Percentiles rank a stretch among this genome's conserved stretches.
These are phyloP conservation scores for Paxillus rubicundulus DNA, from an alignment of 768 basidiomycete species.

Conservation along the genomic window DNA sequence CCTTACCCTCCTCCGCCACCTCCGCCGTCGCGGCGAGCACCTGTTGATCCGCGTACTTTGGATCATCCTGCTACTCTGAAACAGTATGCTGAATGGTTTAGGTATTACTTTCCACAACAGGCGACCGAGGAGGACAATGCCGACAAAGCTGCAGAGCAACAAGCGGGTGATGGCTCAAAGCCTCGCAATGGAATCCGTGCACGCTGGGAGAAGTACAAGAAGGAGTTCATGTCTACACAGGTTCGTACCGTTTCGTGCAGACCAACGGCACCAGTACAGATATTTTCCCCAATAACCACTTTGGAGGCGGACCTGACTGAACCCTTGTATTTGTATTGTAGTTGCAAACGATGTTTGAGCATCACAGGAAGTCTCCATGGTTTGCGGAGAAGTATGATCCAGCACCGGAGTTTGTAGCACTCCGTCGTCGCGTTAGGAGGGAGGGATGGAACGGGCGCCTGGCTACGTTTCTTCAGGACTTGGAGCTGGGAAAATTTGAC, in stretches of 20 bases:
- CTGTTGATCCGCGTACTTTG: constrained; percentile 76
- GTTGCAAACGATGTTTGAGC: constrained; percentile 95
- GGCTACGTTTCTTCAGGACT: constrained; percentile 70
- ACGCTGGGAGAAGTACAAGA: constrained; percentile 93
- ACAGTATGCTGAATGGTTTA: constrained; percentile 88
- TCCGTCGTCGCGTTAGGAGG: constrained; percentile 78
- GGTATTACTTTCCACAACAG: constrained; percentile 69
- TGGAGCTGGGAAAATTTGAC: constrained; percentile 86
- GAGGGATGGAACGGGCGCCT: constrained; percentile 81
- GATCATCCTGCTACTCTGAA: constrained; percentile 81
- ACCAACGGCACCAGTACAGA: constrained; percentile 5
- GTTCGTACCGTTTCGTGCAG: constrained; percentile 49
- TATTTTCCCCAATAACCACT: constrained; percentile 12
- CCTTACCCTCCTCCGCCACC: constrained; percentile 41
- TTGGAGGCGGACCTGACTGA: constrained; percentile 20
- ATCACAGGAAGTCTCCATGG: constrained; percentile 95
- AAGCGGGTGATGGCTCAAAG: constrained; percentile 78
- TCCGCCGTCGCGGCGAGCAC: constrained; percentile 56
- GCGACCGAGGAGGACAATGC: constrained; percentile 80
- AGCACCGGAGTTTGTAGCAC: constrained; percentile 59
- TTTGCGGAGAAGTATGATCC: constrained; percentile 95
- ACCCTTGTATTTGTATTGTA: constrained; percentile 46
- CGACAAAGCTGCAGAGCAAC: constrained; percentile 81
- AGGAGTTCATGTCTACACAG: constrained; percentile 84
- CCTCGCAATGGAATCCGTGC: constrained; percentile 81